phyloP scores from a whole-genome alignment of 2,329 filamentous ascomycete genomes.

The Pyrenochaeta sp. region DNA sequence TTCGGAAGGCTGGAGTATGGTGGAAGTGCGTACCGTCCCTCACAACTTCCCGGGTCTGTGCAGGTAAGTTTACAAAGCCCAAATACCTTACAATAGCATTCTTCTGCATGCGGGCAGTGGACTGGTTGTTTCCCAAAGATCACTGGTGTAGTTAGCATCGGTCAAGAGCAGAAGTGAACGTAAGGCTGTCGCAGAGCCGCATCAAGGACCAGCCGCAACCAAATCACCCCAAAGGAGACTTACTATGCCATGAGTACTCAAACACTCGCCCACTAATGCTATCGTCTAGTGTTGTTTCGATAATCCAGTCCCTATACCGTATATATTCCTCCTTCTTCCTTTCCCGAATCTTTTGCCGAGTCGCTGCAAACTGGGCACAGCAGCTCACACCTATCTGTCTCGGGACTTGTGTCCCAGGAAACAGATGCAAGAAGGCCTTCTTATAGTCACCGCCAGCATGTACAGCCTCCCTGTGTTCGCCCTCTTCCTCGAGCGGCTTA shows the following conservation, averaged over 20 bases:
- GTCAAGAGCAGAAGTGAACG: background rate
- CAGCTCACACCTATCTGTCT: constrained; percentile 60
- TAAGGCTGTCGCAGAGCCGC: constrained; percentile 4
- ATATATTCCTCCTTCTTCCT: constrained; percentile 59
- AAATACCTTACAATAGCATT: constrained; percentile 74
- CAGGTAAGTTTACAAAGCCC: constrained; percentile 65
- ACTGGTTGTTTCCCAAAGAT: constrained; percentile 54
- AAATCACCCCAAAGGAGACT: constrained; percentile 30
- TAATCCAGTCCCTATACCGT: constrained; percentile 59
- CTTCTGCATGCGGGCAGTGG: constrained; percentile 67
- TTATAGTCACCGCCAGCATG: constrained; percentile 61
- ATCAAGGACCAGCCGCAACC: background rate
- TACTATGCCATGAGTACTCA: constrained; percentile 69
- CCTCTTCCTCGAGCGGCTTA: constrained; percentile 53
- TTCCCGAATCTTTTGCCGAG: constrained; percentile 56
- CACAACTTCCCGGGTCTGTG: constrained; percentile 57
- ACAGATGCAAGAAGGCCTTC: constrained; percentile 59
- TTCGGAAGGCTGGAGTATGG: constrained; percentile 65
- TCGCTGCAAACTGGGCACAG: constrained; percentile 65
- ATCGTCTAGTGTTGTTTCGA: constrained; percentile 57
- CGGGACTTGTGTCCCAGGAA: constrained; percentile 53
- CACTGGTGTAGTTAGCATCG: constrained; percentile 38
- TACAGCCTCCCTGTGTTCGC: constrained; percentile 53
- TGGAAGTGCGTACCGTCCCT: constrained; percentile 67
- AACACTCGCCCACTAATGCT: constrained; percentile 62